These are phyloP conservation scores for Aureobasidium uvarum DNA, from an alignment of 2,329 filamentous ascomycete genomes.

Conservation along the genomic window DNA sequence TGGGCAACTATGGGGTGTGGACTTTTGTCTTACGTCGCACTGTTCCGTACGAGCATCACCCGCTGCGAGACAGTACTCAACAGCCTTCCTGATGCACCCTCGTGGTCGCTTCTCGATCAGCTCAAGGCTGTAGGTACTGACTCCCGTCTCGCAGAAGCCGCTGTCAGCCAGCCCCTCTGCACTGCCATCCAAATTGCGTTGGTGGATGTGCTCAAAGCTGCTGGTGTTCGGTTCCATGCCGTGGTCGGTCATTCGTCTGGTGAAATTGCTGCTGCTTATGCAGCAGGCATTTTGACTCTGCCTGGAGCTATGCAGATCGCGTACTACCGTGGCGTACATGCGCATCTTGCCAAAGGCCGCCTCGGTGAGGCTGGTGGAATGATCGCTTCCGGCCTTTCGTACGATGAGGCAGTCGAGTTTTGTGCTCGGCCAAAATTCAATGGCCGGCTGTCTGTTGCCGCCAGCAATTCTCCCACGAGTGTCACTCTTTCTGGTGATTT, in stretches of 20 bases:
- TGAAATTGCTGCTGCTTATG: constrained; percentile 39
- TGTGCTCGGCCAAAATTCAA: too few relatives aligned
- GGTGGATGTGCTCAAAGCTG: constrained; percentile 40
- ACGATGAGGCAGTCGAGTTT: too few relatives aligned
- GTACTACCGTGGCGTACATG: constrained; percentile 30
- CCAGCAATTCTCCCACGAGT: too few relatives aligned
- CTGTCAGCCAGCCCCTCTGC: constrained; percentile 49
- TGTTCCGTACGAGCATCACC: not conserved
- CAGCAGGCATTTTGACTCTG: constrained; percentile 28
- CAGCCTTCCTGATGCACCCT: too few relatives aligned
- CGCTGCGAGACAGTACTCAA: not conserved
- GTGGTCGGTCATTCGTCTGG: constrained; percentile 38
- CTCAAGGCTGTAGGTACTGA: not conserved
- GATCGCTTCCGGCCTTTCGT: too few relatives aligned
- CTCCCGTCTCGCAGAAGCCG: not conserved
- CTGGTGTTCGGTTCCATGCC: constrained; percentile 30
- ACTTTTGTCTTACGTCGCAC: constrained; percentile 24
- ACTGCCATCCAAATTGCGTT: constrained; percentile 56
- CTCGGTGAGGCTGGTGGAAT: too few relatives aligned
- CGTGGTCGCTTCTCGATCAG: too few relatives aligned
- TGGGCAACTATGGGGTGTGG: constrained; percentile 35
- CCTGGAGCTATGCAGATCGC: constrained; percentile 30
- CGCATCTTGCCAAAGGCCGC: too few relatives aligned
- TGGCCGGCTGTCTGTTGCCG: too few relatives aligned
- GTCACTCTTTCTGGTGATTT: too few relatives aligned